Conservation (phyloP, 2,329 filamentous ascomycete species). For the Alternaria longipes region DNA sequence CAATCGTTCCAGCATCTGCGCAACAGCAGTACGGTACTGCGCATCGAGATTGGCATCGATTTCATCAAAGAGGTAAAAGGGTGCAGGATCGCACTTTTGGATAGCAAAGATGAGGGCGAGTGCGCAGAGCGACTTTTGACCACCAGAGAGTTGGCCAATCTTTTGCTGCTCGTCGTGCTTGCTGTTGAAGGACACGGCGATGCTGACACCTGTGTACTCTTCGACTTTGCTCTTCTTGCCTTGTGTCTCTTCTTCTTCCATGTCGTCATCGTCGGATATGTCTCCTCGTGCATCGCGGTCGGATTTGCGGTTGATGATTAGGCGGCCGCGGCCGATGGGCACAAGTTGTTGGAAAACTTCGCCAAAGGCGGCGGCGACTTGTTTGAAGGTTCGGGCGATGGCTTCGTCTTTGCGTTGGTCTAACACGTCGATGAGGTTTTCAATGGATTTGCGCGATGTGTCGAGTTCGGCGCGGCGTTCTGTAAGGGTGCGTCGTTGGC, state of each 20-base stretch:
- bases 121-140: constrained; percentile 96
- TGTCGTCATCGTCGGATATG: constrained; percentile 64
- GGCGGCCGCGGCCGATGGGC: constrained; percentile 86
- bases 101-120: constrained; percentile 99
- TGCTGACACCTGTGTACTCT: constrained; percentile 95
- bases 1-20: constrained; percentile 77
- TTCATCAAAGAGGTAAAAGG: constrained; percentile 99
- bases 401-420: constrained; percentile 97
- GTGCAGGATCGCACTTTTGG: constrained; percentile 94
- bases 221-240: constrained; percentile 68
- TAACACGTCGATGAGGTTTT: constrained; percentile 89
- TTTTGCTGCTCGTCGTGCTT: constrained; percentile 98
- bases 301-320: constrained; percentile 91
- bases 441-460: constrained; percentile 84
- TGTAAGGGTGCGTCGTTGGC: constrained; percentile 85
- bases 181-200: constrained; percentile 98
- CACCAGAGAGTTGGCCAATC: constrained; percentile 95
- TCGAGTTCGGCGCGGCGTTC: constrained; percentile 88
- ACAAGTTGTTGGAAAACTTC: constrained; percentile 95
- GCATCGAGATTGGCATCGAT: constrained; percentile 98
- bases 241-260: constrained; percentile 50
- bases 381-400: constrained; percentile 97
- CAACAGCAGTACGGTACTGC: constrained; percentile 96
- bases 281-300: constrained; percentile 72
- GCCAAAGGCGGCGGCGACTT: constrained; percentile 92